Evolutionary conservation across 2,329 filamentous ascomycete species (phyloP).

Genomic region (Chaetomiaceae sp.): DNA sequence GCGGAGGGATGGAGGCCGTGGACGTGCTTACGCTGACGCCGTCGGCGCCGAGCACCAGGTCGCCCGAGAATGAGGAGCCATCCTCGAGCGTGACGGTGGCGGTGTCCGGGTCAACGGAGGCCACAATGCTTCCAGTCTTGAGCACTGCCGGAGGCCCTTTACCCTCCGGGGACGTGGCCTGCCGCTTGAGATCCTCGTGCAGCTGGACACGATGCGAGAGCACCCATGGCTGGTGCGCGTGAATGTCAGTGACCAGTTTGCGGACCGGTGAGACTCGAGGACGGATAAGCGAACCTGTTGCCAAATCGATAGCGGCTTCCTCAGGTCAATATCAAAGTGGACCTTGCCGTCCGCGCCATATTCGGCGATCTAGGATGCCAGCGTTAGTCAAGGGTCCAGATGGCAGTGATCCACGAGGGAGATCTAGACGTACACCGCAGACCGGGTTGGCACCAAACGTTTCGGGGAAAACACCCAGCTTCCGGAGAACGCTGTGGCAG

Average conservation of each 20-base stretch:
- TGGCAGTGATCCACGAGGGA: too few relatives aligned
- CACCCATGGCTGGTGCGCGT: conserved; percentile 32
- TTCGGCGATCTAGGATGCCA: conserved; percentile 29
- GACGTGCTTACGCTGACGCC: conserved; percentile 43
- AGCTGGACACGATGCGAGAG: conserved; percentile 47
- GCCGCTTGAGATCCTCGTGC: conserved; percentile 42
- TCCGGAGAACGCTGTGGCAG: conserved; percentile 40
- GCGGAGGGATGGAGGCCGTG: too few relatives aligned
- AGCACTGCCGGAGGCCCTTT: conserved; percentile 33
- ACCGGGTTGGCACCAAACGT: conserved; percentile 32
- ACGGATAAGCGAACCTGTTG: conserved; percentile 30
- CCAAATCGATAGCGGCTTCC: conserved; percentile 35
- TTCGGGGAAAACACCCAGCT: conserved; percentile 25
- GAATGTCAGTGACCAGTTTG: too few relatives aligned
- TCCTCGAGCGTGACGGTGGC: conserved; percentile 40
- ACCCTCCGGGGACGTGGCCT: conserved; percentile 34
- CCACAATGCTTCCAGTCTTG: conserved; percentile 37
- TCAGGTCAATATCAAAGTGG: conserved; percentile 32
- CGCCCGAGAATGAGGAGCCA: conserved; percentile 38
- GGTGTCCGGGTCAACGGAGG: conserved; percentile 35
- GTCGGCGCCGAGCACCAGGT: conserved; percentile 50
- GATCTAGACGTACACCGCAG: conserved; percentile 24
- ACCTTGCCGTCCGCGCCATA: conserved; percentile 33
- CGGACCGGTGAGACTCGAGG: background rate
- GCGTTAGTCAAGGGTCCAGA: too few relatives aligned